A percentile compares a stretch with the other conserved stretches of the same genome.
Evolutionary conservation across 225 moss, liverwort and hornwort genomes (phyloP).

Genomic region (Thuidium tamariscinum): DNA sequence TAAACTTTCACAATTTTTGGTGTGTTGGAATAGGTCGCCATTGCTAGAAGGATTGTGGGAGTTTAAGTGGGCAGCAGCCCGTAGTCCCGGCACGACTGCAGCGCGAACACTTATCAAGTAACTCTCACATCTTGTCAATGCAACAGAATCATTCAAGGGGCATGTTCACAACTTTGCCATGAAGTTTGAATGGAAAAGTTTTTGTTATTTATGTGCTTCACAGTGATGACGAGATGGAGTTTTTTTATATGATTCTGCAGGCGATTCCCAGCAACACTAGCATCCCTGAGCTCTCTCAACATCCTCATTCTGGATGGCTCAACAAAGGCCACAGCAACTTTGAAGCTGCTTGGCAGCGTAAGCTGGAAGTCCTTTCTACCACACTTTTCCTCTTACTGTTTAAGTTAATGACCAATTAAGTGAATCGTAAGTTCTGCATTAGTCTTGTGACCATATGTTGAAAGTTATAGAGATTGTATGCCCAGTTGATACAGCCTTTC

Average conservation of each 20-base stretch:
- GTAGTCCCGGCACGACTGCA: constrained; percentile 57
- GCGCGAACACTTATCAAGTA: constrained; percentile 55
- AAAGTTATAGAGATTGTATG: background rate
- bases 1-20: background rate
- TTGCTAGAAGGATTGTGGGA: constrained; percentile 73
- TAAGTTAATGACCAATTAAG: background rate
- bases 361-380: background rate
- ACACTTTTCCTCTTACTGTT: background rate
- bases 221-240: background rate
- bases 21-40: constrained; percentile 49
- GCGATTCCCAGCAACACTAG: constrained; percentile 56
- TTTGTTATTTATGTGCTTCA: background rate
- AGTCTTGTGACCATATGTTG: background rate
- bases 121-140: background rate
- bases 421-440: background rate
- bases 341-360: constrained; percentile 68
- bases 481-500: background rate
- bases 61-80: constrained; percentile 71
- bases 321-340: constrained; percentile 48
- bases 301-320: constrained; percentile 57
- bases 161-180: background rate
- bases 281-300: constrained; percentile 58
- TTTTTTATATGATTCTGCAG: constrained; percentile 12
- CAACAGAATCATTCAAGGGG: background rate
- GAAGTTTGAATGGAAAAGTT: background rate